These are phyloP conservation scores for Dioszegia crocea DNA, from an alignment of 768 basidiomycete species.

Conservation along the genomic window DNA sequence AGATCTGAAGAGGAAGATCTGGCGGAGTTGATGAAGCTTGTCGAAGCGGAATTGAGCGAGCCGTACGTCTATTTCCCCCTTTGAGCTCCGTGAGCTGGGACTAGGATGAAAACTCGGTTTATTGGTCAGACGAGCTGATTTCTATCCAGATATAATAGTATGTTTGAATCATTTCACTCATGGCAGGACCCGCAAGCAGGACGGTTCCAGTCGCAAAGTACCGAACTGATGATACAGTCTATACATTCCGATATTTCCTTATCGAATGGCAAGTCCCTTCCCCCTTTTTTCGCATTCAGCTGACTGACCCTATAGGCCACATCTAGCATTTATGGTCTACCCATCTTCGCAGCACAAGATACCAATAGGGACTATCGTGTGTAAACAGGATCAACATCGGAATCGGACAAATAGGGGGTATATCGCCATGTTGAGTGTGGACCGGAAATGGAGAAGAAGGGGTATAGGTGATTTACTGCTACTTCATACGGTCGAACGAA, in stretches of 20 bases:
- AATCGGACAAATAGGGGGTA: slow-evolving; percentile 75
- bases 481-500: background rate
- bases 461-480: slow-evolving; percentile 68
- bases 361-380: slow-evolving; percentile 89
- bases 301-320: slow-evolving; percentile 60
- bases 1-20: slow-evolving; percentile 43
- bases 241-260: slow-evolving; percentile 95
- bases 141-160: slow-evolving; percentile 37
- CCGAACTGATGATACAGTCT: slow-evolving; percentile 49
- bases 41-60: slow-evolving; percentile 88
- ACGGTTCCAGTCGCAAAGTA: background rate
- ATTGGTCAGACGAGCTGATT: background rate
- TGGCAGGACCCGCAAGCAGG: too few species aligned
- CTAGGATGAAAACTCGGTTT: too few species aligned
- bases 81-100: too few species aligned
- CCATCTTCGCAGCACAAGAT: slow-evolving; percentile 54
- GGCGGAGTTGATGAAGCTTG: slow-evolving; percentile 75
- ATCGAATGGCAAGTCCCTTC: slow-evolving; percentile 73
- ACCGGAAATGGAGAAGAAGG: slow-evolving; percentile 74
- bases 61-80: slow-evolving; percentile 77
- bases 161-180: too few species aligned
- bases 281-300: background rate
- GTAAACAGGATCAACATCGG: slow-evolving; percentile 89
- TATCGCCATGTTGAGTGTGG: slow-evolving; percentile 95
- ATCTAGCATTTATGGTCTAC: slow-evolving; percentile 71